phyloP scores from a whole-genome alignment of 2,329 filamentous ascomycete species.

The Gliomastix tumulicola region DNA sequence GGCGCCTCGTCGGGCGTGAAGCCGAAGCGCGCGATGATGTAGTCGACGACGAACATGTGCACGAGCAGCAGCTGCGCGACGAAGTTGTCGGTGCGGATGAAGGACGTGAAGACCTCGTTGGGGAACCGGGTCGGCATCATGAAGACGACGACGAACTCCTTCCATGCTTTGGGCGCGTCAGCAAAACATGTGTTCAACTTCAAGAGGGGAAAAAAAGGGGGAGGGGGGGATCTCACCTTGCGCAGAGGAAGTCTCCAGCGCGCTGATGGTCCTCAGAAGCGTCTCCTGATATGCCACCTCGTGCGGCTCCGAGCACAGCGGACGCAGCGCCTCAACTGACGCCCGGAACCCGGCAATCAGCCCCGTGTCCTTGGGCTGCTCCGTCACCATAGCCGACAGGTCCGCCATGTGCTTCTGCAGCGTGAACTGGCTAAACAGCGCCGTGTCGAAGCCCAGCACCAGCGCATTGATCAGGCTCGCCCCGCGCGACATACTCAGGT shows the following conservation, averaged over 20 bases:
- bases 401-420: conserved; percentile 16
- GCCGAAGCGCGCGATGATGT: conserved; percentile 14
- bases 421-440: background rate
- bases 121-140: conserved; percentile 9
- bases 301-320: conserved; percentile 7
- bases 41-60: conserved; percentile 25
- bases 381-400: conserved; percentile 10
- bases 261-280: conserved; percentile 8
- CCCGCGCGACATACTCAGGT: conserved; percentile 24
- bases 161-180: conserved; percentile 9
- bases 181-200: background rate
- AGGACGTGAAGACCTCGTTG: conserved; percentile 21
- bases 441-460: conserved; percentile 7
- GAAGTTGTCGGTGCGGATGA: conserved; percentile 20
- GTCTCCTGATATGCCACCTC: conserved; percentile 10
- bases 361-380: conserved; percentile 11
- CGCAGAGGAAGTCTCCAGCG: conserved; percentile 8
- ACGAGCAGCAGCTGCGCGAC: conserved; percentile 23
- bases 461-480: conserved; percentile 12
- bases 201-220: background rate
- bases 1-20: conserved; percentile 11
- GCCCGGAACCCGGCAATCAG: conserved; percentile 10
- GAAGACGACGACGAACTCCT: conserved; percentile 11
- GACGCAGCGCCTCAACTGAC: conserved; percentile 9
- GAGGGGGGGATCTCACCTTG: conserved; percentile 9